A percentile compares a stretch with the other conserved stretches of the same genome.
phyloP scores from a whole-genome alignment of 2,329 filamentous ascomycete species.

The Fusarium sp. region DNA sequence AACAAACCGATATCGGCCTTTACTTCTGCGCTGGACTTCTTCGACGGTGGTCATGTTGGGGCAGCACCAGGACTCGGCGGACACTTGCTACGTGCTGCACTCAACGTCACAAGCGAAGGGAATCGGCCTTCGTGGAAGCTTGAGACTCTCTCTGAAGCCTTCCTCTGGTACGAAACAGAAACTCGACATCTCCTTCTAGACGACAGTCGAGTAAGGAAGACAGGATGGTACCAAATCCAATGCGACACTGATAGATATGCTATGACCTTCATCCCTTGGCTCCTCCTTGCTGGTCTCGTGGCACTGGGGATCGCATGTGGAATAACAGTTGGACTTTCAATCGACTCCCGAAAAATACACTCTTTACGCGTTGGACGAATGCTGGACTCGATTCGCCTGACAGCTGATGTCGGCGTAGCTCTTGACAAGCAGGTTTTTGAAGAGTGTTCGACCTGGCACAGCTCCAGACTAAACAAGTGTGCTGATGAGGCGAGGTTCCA shows the following conservation, averaged over 20 bases:
- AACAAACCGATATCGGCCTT: background rate
- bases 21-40: background rate
- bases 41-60: background rate
- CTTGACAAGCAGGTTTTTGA: constrained; percentile 24
- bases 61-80: constrained; percentile 17
- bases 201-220: background rate
- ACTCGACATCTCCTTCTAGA: background rate
- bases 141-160: constrained; percentile 24
- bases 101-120: background rate
- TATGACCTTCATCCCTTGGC: constrained; percentile 36
- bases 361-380: constrained; percentile 24
- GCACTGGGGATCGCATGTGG: constrained; percentile 21
- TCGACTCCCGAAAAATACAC: constrained; percentile 24
- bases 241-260: constrained; percentile 11
- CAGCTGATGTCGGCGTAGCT: constrained; percentile 29
- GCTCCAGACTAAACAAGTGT: constrained; percentile 13
- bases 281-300: constrained; percentile 22
- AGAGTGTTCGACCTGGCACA: constrained; percentile 20
- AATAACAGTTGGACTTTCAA: constrained; percentile 5
- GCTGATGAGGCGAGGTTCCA: constrained; percentile 14
- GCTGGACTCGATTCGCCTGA: constrained; percentile 23
- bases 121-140: constrained; percentile 1
- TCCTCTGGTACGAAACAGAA: constrained; percentile 28
- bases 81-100: constrained; percentile 8
- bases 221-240: constrained; percentile 5